Evolutionary conservation across 257 asterid species (phyloP).

Genomic region (Nicotiana tomentosiformis): DNA sequence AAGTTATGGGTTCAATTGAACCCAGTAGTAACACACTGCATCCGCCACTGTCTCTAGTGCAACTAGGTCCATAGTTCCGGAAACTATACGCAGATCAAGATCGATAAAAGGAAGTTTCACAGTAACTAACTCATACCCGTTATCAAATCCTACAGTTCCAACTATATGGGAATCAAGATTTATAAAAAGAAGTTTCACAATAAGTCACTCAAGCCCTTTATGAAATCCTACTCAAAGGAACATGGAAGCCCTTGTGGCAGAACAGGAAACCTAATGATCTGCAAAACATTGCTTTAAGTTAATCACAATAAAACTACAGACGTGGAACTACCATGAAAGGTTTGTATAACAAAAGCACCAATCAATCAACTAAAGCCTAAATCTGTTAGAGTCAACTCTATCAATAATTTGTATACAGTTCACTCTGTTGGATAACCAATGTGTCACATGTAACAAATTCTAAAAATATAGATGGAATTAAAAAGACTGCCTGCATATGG

Average conservation of each 20-base stretch:
- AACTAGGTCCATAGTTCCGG: neutral
- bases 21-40: no score
- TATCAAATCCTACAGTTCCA: neutral
- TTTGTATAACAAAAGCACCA: neutral
- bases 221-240: neutral
- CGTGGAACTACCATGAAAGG: neutral
- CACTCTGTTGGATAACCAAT: neutral
- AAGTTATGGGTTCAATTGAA: no score
- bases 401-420: no score
- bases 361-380: neutral
- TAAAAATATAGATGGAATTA: neutral
- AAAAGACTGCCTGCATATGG: neutral
- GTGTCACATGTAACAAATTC: neutral
- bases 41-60: neutral
- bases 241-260: no score
- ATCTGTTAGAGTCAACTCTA: no score
- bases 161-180: no score
- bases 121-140: neutral
- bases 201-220: no score
- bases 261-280: neutral
- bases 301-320: neutral
- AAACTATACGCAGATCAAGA: neutral
- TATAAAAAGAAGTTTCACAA: no score
- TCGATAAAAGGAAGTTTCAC: neutral
- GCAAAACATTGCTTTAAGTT: no score